Evolutionary conservation across 2,329 filamentous ascomycete genomes (phyloP), one percentile per base, ranked within the genome.

Genomic region (Talaromyces funiculosus): DNA sequence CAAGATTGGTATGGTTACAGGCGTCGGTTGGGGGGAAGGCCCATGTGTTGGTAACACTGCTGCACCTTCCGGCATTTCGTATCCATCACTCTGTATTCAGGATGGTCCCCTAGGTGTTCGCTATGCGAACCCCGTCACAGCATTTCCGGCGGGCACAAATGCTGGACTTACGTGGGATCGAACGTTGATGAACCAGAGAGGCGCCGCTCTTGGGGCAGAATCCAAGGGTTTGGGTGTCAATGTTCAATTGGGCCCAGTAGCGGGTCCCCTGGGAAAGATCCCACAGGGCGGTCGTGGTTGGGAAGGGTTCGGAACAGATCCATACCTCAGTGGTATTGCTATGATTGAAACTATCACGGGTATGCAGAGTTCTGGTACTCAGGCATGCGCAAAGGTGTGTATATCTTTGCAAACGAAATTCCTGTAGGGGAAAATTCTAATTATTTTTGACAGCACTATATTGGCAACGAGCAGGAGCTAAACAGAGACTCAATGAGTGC

Each of bases 1-100:
- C 71, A 97, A 96, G 75, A 90, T 97, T 66, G 96, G 96, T 71
- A 81, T 96, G 62, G 96, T 91, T 0, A 95, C 91, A 0, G 92
- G 92, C 3, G 92, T 87, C 0, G 92, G 91, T 12, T 96, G 90
- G 90, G 82, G 81, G 69, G 93, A 93, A 90, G 89, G 88, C 0
- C 80, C 65, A 63, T 84, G 64, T 65, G 69, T 59, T 35, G 57
- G 57, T 14, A 59, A 59, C 24, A 59, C 57, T n/a, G 72, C 37
- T 67, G 71, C 16, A 71, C 73, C 65, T 70, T 70, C 14, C 70
- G 68, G 75, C 67, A 59, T 68, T 8, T 42, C 33, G 5, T 55
- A n/a, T 26, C 38, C 37, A 31, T 38, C 49, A 16, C 33, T 51
- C 40, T 59, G 57, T 59, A 22, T 59, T n/a, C 57, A 59, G 31